Percentiles rank a stretch among this genome's conserved stretches.
These are phyloP conservation scores for Sugiyamaella valdiviana DNA, from an alignment of 805 yeast species.

Conservation along the genomic window DNA sequence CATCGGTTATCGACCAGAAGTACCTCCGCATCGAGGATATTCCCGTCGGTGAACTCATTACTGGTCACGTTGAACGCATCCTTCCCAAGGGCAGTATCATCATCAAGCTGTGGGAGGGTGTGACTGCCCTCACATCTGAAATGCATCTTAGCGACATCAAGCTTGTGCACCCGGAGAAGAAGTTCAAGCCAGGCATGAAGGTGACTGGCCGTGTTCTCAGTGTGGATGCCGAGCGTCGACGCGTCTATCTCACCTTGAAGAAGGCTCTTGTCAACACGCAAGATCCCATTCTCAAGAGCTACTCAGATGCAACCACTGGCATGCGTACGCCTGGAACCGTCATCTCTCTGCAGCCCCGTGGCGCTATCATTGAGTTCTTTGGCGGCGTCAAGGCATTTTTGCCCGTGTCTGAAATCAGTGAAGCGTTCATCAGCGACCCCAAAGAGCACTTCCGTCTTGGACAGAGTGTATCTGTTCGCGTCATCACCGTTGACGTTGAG, in stretches of 20 bases:
- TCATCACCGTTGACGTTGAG: constrained; percentile 51
- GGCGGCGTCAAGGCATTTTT: constrained; percentile 72
- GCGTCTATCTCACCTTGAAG: constrained; percentile 64
- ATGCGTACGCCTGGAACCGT: constrained; percentile 65
- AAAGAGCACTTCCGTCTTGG: constrained; percentile 73
- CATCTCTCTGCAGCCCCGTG: constrained; percentile 61
- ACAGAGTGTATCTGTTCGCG: constrained; percentile 71
- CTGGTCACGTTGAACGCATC: constrained; percentile 48
- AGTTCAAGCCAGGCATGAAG: constrained; percentile 77
- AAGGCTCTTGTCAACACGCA: constrained; percentile 66
- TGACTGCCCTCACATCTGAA: constrained; percentile 66
- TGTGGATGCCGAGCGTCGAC: constrained; percentile 35
- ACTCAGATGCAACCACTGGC: constrained; percentile 52
- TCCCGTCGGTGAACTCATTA: constrained; percentile 62
- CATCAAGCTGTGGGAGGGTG: constrained; percentile 54
- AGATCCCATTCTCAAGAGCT: constrained; percentile 34
- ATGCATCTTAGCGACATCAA: constrained; percentile 78
- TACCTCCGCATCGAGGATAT: constrained; percentile 67
- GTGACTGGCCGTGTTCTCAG: constrained; percentile 58
- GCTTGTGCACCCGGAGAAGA: constrained; percentile 84
- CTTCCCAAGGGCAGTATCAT: constrained; percentile 60
- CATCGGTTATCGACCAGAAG: constrained; percentile 54
- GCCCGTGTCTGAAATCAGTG: constrained; percentile 85
- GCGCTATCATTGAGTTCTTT: constrained; percentile 80
- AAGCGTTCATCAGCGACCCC: constrained; percentile 73